Base-by-base conservation (phyloP, 176 grass and related monocot species). In the Eleusine indica region DNA sequence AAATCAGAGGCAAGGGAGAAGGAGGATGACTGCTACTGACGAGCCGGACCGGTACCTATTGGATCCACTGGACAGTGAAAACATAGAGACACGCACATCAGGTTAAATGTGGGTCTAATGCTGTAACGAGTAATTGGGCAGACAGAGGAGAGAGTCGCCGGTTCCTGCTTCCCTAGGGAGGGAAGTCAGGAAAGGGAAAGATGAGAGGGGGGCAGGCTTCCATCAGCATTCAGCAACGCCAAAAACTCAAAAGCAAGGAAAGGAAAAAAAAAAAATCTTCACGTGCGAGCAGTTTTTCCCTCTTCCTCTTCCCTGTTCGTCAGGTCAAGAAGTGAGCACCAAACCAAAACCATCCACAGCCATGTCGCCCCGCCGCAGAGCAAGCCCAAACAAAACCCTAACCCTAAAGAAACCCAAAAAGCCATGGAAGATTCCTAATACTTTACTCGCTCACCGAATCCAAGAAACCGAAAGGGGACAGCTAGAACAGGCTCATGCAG, bases 301-400 rank as follows among this genome's bases (percentile, higher is more conserved):
- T 61, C 49, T 74, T 54, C 53, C 71, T 49, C 65, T 13, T 66
- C 19, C 12, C 22, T 35, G 2, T 42, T 69, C 32, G 37, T 80
- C 78, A 56, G 68, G 70, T 40, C 66, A 70, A 35, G 32, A 35
- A 46, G 16, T 73, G 64, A 56, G 49, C 70, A 52, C 88, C 82
- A 37, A 28, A 52, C 88, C 82, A 37, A 28, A 84, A 84, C 85
- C 30, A 77, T 56, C 78, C 25, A 40, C 82, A 65, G 62, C 91
- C 73, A 85, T 87, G 86, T 75, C 61, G 60, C 54, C 49, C 35
- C 62, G 25, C 25, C 25, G 25, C 25, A 25, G 68, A 18, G 52
- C 12, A 56, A 49, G 48, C 65, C 53, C 83, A 90, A 74, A 81
- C 74, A 82, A 91, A 98, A 95, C 88, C 92, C 92, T 94, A 93